These are phyloP conservation scores for Tricholoma flavovirens DNA, from an alignment of 768 basidiomycete genomes.

Conservation along the genomic window DNA sequence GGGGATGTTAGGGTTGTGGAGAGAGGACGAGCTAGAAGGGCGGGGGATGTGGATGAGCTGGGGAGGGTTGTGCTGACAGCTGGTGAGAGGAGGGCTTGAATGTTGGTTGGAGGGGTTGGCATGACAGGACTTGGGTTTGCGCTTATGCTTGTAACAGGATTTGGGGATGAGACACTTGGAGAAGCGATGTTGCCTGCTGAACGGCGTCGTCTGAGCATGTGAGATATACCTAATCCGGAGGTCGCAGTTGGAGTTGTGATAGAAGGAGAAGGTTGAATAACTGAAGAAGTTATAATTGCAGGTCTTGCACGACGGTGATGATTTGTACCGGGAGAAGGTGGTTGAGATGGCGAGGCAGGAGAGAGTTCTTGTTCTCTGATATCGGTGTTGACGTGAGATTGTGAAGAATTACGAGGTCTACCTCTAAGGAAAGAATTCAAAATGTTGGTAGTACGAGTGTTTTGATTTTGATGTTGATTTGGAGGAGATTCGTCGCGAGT, in stretches of 20 bases:
- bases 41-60: neutral
- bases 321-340: conserved; percentile 27
- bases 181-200: conserved; percentile 51
- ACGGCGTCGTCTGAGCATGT: conserved; percentile 63
- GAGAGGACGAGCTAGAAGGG: neutral
- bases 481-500: neutral
- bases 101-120: neutral
- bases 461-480: neutral
- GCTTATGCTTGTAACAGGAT: no score
- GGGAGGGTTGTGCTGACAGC: neutral
- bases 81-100: conserved; percentile 16
- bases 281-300: conserved; percentile 28
- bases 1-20: neutral
- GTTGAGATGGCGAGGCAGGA: conserved; percentile 37
- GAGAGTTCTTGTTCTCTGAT: conserved; percentile 33
- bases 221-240: conserved; percentile 43
- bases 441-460: conserved; percentile 51
- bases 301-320: conserved; percentile 20
- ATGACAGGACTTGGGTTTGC: conserved; percentile 1
- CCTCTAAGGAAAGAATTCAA: conserved; percentile 68
- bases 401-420: conserved; percentile 61
- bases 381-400: conserved; percentile 45
- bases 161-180: conserved; percentile 8
- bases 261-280: conserved; percentile 31
- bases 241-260: conserved; percentile 19